phyloP scores from a whole-genome alignment of 2,329 filamentous ascomycete species.

The Alternaria alternata region DNA sequence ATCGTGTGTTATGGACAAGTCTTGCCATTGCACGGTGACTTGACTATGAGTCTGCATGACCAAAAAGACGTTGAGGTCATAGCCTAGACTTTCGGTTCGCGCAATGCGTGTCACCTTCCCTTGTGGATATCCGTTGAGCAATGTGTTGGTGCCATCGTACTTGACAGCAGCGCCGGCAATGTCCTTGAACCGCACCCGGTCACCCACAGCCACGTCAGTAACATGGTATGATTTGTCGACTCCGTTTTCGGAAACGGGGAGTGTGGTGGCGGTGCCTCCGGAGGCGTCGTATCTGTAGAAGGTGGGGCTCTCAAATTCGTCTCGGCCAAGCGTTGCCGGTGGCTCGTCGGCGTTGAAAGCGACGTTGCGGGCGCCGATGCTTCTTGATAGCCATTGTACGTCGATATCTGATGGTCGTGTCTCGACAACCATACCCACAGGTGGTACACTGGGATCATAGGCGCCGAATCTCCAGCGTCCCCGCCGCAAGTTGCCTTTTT shows the following conservation, averaged over 20 bases:
- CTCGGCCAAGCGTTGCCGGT: conserved; percentile 38
- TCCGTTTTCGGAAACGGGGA: conserved; percentile 35
- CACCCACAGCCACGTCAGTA: conserved; percentile 54
- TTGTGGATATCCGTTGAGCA: conserved; percentile 43
- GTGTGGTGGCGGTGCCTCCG: conserved; percentile 27
- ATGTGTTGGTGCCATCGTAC: conserved; percentile 53
- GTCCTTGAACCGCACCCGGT: conserved; percentile 65
- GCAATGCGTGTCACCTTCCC: conserved; percentile 57
- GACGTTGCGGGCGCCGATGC: conserved; percentile 39
- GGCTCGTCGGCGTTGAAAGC: conserved; percentile 42
- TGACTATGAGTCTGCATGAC: conserved; percentile 59
- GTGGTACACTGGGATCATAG: conserved; percentile 59
- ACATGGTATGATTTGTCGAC: conserved; percentile 43
- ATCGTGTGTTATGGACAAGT: conserved; percentile 60
- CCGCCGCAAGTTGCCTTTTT: conserved; percentile 60
- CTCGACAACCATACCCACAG: conserved; percentile 62
- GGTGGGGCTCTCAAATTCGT: conserved; percentile 54
- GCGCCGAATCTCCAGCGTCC: conserved; percentile 63
- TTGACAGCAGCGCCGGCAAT: conserved; percentile 59
- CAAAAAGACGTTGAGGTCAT: conserved; percentile 66
- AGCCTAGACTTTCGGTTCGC: conserved; percentile 60
- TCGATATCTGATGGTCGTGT: conserved; percentile 56
- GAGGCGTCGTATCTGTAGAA: conserved; percentile 56
- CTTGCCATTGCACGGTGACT: conserved; percentile 67
- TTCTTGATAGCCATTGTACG: conserved; percentile 63